phyloP scores from a whole-genome alignment of 73 alveolate genomes.

The Paramecium pentaurelia region DNA sequence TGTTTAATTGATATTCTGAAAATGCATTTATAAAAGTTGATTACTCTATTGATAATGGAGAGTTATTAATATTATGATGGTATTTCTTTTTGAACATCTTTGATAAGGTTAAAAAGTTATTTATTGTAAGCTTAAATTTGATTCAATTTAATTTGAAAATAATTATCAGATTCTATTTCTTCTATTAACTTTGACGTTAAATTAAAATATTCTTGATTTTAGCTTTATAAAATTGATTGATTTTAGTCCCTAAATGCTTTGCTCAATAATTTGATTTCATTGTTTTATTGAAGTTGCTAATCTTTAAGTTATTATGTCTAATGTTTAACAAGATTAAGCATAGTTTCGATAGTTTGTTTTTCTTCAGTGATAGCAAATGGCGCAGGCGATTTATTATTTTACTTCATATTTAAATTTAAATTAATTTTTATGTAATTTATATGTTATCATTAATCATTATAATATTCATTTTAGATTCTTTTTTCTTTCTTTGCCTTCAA shows the following conservation, averaged over 20 bases:
- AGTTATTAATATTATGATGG: background rate
- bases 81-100: background rate
- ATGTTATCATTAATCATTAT: background rate
- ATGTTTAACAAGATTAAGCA: background rate
- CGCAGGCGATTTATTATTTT: background rate
- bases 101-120: background rate
- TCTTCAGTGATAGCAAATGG: background rate
- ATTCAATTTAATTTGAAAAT: background rate
- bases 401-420: background rate
- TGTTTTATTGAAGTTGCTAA: background rate
- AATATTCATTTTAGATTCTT: slow-evolving; percentile 13
- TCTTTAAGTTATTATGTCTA: background rate
- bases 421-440: background rate
- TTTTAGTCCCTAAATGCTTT: background rate
- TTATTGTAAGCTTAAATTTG: background rate
- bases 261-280: background rate
- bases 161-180: background rate
- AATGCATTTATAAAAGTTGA: background rate
- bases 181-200: background rate
- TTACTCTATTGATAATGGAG: background rate
- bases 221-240: background rate
- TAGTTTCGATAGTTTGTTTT: background rate
- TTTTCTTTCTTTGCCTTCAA: slow-evolving; percentile 1
- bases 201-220: background rate
- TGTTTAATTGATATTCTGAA: background rate